A percentile compares a stretch with the other conserved stretches of the same genome.
These are phyloP conservation scores for Chlorella vulgaris DNA, from an alignment of 139 green algal species.

Conservation along the genomic window DNA sequence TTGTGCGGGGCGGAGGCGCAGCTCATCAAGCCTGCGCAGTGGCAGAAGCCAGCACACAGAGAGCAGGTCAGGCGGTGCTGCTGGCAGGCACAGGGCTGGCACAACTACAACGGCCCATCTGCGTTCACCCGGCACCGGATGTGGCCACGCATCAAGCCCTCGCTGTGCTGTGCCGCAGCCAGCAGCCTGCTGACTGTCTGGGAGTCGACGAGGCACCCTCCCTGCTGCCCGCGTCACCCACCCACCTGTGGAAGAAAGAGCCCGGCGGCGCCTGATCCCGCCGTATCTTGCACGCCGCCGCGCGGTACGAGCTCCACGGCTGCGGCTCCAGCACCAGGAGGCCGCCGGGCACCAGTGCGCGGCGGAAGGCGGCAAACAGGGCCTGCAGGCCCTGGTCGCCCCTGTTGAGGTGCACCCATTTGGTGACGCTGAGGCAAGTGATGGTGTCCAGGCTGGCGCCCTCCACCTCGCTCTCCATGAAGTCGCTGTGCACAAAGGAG, in stretches of 20 bases:
- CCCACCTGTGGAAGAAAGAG: slow-evolving; percentile 24
- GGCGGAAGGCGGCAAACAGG: slow-evolving; percentile 66
- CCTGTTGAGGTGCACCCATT: slow-evolving; percentile 94
- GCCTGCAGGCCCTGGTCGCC: slow-evolving; percentile 79
- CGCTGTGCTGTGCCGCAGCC: no score
- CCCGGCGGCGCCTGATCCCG: slow-evolving; percentile 4
- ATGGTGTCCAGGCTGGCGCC: slow-evolving; percentile 34
- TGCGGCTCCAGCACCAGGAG: slow-evolving; percentile 91
- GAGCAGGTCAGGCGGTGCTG: not conserved
- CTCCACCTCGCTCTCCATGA: slow-evolving; percentile 17
- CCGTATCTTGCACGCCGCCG: slow-evolving; percentile 64
- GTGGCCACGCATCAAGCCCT: no score
- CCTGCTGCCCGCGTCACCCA: not conserved
- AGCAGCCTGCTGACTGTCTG: no score
- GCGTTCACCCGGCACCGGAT: no score
- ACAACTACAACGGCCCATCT: no score
- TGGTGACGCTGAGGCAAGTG: slow-evolving; percentile 72
- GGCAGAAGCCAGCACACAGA: not conserved
- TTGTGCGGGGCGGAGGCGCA: slow-evolving; percentile 69
- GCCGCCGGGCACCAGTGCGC: slow-evolving; percentile 66
- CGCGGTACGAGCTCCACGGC: slow-evolving; percentile 84
- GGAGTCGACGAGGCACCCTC: not conserved
- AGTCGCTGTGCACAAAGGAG: slow-evolving; percentile 41
- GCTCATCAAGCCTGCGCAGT: slow-evolving; percentile 33
- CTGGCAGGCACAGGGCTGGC: no score